These are phyloP conservation scores for Boeremia lycopersici DNA, from an alignment of 2,329 filamentous ascomycete genomes.

Conservation along the genomic window DNA sequence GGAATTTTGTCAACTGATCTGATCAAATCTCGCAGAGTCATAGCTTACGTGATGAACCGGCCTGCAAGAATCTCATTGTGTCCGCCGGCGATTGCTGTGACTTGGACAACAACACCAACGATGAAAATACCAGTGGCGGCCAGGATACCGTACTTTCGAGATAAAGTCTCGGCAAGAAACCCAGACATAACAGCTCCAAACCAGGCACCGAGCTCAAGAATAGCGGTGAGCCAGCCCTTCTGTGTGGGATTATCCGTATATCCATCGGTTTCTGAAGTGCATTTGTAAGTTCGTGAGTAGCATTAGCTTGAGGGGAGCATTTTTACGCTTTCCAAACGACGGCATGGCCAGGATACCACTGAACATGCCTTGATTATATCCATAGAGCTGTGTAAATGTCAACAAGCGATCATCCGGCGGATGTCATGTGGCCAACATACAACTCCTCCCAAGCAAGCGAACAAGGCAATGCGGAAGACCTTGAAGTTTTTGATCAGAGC, in stretches of 20 bases:
- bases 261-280: conserved; percentile 50
- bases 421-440: background rate
- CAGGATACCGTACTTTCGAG: conserved; percentile 72
- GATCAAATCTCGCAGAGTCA: background rate
- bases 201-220: conserved; percentile 79
- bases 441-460: conserved; percentile 59
- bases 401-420: background rate
- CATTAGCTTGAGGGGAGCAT: background rate
- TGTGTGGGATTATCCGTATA: conserved; percentile 48
- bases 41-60: conserved; percentile 67
- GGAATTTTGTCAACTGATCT: conserved; percentile 28
- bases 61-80: conserved; percentile 70
- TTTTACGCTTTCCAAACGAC: conserved; percentile 50
- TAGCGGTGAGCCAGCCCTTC: conserved; percentile 61
- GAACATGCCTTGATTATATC: conserved; percentile 80
- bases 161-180: conserved; percentile 72
- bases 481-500: conserved; percentile 60
- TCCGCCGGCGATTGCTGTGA: conserved; percentile 63
- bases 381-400: conserved; percentile 54
- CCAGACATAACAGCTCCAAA: conserved; percentile 73
- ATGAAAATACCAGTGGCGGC: conserved; percentile 71
- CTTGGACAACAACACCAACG: conserved; percentile 72
- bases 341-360: conserved; percentile 67
- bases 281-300: background rate
- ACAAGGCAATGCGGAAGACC: conserved; percentile 62